phyloP scores from a whole-genome alignment of 2,329 filamentous ascomycete genomes.

The Calonectria honghensis region DNA sequence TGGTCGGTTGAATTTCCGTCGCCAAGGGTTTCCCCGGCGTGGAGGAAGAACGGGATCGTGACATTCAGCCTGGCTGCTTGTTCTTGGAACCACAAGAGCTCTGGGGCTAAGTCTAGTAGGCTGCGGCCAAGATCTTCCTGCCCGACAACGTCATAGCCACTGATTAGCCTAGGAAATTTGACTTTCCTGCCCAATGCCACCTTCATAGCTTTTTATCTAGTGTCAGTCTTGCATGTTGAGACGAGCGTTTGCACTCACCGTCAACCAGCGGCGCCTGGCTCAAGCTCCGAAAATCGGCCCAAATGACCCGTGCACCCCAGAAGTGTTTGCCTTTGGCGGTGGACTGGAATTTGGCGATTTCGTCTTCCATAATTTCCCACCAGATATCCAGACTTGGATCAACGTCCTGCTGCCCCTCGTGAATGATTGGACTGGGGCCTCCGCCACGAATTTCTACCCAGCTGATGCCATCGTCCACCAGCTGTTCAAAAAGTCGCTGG shows the following conservation, averaged over 20 bases:
- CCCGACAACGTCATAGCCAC: constrained; percentile 19
- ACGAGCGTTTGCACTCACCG: neutral
- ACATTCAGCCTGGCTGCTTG: neutral
- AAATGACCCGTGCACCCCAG: constrained; percentile 23
- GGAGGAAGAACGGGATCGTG: constrained; percentile 80
- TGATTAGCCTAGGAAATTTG: constrained; percentile 15
- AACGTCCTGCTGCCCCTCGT: neutral
- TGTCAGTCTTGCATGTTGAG: neutral
- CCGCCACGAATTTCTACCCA: constrained; percentile 20
- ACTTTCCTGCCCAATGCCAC: constrained; percentile 20
- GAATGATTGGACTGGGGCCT: neutral
- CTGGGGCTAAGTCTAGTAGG: constrained; percentile 9
- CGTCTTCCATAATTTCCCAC: constrained; percentile 27
- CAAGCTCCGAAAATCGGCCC: constrained; percentile 8
- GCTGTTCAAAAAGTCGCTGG: constrained; percentile 1
- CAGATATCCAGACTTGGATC: constrained; percentile 11
- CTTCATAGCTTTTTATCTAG: constrained; percentile 10
- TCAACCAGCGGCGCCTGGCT: neutral
- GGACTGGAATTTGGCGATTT: constrained; percentile 9
- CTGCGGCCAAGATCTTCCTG: constrained; percentile 19
- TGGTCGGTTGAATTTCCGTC: constrained; percentile 77
- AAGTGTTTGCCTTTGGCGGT: constrained; percentile 23
- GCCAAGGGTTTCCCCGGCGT: constrained; percentile 80
- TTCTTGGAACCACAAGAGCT: constrained; percentile 26
- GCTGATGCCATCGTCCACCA: constrained; percentile 27